A percentile compares a stretch with the other conserved stretches of the same genome.
Evolutionary conservation across 1,284 basidiomycete species (phyloP).

Genomic region (Puccinia triticina): DNA sequence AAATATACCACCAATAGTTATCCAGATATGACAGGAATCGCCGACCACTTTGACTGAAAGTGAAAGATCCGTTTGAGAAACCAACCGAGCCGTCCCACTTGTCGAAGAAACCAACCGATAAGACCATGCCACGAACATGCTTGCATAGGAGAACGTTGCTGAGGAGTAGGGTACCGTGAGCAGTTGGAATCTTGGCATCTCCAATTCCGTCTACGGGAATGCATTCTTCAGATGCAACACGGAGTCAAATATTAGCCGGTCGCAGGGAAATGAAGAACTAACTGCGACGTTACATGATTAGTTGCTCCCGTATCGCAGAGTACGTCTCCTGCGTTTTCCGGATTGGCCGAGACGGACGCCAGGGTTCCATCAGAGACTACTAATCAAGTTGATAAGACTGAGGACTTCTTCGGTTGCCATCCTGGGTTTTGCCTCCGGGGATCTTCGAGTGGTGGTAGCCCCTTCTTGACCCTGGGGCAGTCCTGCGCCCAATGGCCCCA

Average conservation of each 20-base stretch:
- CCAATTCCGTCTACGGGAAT: constrained; percentile 1
- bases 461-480: too few species aligned
- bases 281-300: too few species aligned
- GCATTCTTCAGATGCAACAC: neutral
- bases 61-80: neutral
- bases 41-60: neutral
- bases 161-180: neutral
- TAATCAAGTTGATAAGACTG: neutral
- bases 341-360: neutral
- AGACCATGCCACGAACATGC: neutral
- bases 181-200: neutral
- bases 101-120: neutral
- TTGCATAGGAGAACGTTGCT: neutral
- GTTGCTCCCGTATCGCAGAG: too few species aligned
- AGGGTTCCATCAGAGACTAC: neutral
- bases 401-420: neutral
- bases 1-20: neutral
- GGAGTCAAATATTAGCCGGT: neutral
- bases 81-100: neutral
- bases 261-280: neutral
- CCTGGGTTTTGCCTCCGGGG: neutral
- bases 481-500: too few species aligned
- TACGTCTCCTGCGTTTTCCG: too few species aligned
- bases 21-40: neutral
- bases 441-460: too few species aligned